Conservation (phyloP, 192 early-diverging fungal genomes). For the Jimgerdemannia flammicorona region DNA sequence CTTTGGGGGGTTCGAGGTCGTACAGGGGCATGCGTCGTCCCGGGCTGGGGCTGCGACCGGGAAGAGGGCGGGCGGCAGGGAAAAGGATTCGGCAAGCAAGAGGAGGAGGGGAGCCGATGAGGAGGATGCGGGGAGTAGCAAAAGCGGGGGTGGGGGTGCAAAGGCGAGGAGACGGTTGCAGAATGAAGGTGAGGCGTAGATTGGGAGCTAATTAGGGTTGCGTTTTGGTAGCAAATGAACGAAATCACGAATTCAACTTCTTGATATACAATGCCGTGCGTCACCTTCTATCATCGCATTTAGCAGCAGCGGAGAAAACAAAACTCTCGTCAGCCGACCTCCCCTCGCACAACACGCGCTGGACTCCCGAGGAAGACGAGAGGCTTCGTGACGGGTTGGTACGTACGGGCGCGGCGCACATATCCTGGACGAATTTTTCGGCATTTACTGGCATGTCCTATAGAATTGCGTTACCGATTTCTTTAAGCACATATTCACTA, state of each 20-base stretch:
- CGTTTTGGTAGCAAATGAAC: too few relatives aligned
- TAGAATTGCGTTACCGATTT: too few relatives aligned
- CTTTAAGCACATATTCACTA: too few relatives aligned
- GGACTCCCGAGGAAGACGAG: constrained; percentile 57
- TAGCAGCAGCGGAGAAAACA: constrained; percentile 21
- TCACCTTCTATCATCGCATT: not conserved
- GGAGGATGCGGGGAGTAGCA: not conserved
- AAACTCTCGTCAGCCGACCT: constrained; percentile 39
- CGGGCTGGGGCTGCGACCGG: not conserved
- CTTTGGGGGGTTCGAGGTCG: constrained; percentile 13
- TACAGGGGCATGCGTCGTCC: not conserved
- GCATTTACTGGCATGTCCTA: too few relatives aligned
- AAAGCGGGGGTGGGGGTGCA: constrained; percentile 17
- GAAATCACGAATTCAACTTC: too few relatives aligned
- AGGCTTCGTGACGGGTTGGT: constrained; percentile 48
- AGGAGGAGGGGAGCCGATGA: constrained; percentile 14
- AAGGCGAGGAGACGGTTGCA: not conserved
- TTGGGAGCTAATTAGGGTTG: too few relatives aligned
- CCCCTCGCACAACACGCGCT: constrained; percentile 51
- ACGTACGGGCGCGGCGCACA: constrained; percentile 8
- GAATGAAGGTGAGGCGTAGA: not conserved
- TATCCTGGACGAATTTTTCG: too few relatives aligned
- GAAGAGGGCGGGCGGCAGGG: not conserved
- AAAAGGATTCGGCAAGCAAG: constrained; percentile 20
- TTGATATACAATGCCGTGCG: too few relatives aligned